Evolutionary conservation across 768 basidiomycete species (phyloP), one percentile per base, ranked within the genome.

Genomic region (Xerocomellus amylosporus): DNA sequence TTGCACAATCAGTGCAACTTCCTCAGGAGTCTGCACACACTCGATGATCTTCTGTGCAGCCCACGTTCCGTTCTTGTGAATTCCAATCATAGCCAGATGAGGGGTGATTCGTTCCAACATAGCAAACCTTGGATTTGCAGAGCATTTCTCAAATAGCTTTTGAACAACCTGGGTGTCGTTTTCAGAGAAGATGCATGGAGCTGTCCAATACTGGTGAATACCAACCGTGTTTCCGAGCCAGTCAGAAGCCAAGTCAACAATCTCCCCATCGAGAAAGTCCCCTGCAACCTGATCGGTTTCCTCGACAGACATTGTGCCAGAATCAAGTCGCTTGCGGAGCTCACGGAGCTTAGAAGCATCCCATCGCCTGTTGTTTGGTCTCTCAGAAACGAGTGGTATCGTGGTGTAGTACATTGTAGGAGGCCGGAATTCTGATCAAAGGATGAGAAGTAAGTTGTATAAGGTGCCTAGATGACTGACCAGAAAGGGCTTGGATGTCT

Each of bases 1-100:
- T 68, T 88, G 86, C 42, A 90, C 85, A 64, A 99, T 86, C 38
- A 96, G 72, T 7, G 78, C 79, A 51, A 94, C 81, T 70, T 99
- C 97, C 51, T 97, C 93, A 17, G 89, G 85, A 31, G 80, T 86
- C 53, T 86, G 83, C 41, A 94, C 90, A 58, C 93, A 96, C 74
- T 98, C 94, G 54, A 98, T 98, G 67, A 97, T 93, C 80, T 98
- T 98, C 73, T 99, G 97, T 4, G 95, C 95, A 3, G 96, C 96
- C 97, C 97, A 98, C 1, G 97, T 99, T 28, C 97, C 97, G 61
- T 99, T 98, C 78, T 98, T 98, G 79, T 99, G 97, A 52, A 96
- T 94, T 26, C 97, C 97, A 59, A 98, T 97, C 84, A 92, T 91
- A 22, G 96, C 96, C 38, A 99, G 77, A 69, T 96, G 90, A 45